Evolutionary conservation across 2,329 filamentous ascomycete genomes (phyloP).

Genomic region (Lasiodiplodia hormozganensis): DNA sequence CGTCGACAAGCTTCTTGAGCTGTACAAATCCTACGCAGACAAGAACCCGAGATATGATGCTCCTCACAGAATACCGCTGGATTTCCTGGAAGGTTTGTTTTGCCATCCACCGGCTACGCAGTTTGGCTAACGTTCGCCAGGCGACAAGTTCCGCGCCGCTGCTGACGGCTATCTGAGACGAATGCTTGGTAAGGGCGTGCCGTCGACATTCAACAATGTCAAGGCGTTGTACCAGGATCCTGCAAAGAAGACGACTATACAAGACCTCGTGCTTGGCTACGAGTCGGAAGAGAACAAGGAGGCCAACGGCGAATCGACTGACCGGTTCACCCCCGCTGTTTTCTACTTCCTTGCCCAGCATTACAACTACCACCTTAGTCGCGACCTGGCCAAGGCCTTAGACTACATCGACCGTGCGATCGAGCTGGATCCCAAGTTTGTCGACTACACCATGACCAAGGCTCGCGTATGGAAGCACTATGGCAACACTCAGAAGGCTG

Average conservation of each 20-base stretch:
- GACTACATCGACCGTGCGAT: constrained; percentile 86
- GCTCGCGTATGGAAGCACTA: constrained; percentile 93
- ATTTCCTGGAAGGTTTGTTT: constrained; percentile 76
- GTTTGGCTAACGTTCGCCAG: constrained; percentile 47
- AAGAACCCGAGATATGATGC: constrained; percentile 87
- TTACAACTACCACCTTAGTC: constrained; percentile 90
- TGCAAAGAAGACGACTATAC: constrained; percentile 78
- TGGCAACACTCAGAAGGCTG: constrained; percentile 79
- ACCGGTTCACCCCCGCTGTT: constrained; percentile 74
- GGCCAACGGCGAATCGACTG: constrained; percentile 60
- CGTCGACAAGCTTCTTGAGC: constrained; percentile 72
- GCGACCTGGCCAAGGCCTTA: constrained; percentile 80
- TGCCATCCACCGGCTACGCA: not conserved
- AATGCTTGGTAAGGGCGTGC: constrained; percentile 91
- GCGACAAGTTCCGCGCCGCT: constrained; percentile 79
- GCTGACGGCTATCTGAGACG: constrained; percentile 80
- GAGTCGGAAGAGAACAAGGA: constrained; percentile 61
- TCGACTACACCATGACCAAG: constrained; percentile 94
- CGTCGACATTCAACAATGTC: constrained; percentile 94
- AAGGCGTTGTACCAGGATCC: constrained; percentile 87
- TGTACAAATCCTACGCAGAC: constrained; percentile 83
- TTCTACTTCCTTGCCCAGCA: constrained; percentile 96
- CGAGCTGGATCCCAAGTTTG: constrained; percentile 76
- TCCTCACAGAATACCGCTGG: constrained; percentile 82
- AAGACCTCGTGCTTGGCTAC: constrained; percentile 80